Conservation (phyloP, 441 rosid species). For the Erodium texanum region DNA sequence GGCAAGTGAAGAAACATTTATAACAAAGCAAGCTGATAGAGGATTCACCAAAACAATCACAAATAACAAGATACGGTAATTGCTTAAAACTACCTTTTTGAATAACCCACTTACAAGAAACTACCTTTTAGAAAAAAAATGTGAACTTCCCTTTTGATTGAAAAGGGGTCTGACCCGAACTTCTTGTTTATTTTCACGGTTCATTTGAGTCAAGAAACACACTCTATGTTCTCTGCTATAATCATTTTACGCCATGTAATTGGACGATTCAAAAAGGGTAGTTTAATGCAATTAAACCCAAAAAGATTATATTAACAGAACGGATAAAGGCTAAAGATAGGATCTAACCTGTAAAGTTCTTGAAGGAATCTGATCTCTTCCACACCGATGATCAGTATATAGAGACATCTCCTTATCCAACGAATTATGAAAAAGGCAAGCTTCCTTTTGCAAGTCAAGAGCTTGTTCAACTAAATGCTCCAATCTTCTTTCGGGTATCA, state of each 20-base stretch:
- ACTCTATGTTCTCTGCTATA: too few relatives aligned
- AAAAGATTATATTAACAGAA: too few relatives aligned
- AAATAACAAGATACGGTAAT: not conserved
- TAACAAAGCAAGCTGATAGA: not conserved
- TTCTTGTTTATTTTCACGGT: too few relatives aligned
- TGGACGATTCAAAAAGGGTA: too few relatives aligned
- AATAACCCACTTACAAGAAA: too few relatives aligned
- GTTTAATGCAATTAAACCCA: too few relatives aligned
- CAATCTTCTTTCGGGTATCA: constrained; percentile 53
- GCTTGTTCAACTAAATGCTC: constrained; percentile 62
- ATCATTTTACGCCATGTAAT: too few relatives aligned
- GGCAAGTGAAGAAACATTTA: constrained; percentile 11
- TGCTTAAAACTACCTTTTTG: not conserved
- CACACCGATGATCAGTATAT: constrained; percentile 53
- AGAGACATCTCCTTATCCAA: constrained; percentile 44
- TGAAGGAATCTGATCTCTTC: constrained; percentile 50
- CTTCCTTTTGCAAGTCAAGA: constrained; percentile 36
- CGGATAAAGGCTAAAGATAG: too few relatives aligned
- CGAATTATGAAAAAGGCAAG: constrained; percentile 53
- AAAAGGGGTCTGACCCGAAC: too few relatives aligned
- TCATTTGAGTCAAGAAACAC: too few relatives aligned
- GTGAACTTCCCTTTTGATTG: too few relatives aligned
- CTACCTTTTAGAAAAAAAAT: too few relatives aligned
- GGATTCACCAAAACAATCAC: not conserved
- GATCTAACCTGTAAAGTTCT: constrained; percentile 55